Evolutionary conservation across 2,329 filamentous ascomycete species (phyloP), one percentile per base, ranked within the genome.

Genomic region (Xylaria sp.): DNA sequence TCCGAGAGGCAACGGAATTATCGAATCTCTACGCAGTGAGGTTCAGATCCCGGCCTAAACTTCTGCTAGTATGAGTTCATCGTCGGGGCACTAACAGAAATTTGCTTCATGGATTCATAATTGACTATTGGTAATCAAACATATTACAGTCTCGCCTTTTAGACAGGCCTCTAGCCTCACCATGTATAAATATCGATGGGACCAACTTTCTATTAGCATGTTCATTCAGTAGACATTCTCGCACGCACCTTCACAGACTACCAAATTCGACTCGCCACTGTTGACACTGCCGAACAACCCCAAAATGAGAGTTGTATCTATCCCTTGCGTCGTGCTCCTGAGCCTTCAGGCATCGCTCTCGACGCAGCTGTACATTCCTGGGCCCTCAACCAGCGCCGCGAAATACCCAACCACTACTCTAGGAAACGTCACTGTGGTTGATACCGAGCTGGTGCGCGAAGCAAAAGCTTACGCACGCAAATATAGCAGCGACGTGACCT

Each of bases 361-460:
- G n/a, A 61, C 33, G 31, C 68, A 68, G 40, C 20, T 63, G 1
- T 23, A 10, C 13, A 49, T 67, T 28, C 59, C 66, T 0, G 23
- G 9, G 2, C 3, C n/a, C 38, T n/a, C 49, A 4, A 3, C 23
- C 23, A 49, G 13, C 46, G 7, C 26, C 46, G 6, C 23, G 4
- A 49, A 31, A 5, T 68, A 66, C 38, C 68, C 70, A 6, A 72
- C 70, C 13, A 56, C 68, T 3, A 31, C 69, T n/a, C n/a, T 73
- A 10, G 69, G 26, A 0, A 63, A 64, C 38, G 46, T 71, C n/a
- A 66, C 51, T 1, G 65, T 73, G 2, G 57, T 71, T n/a, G 71
- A 73, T 36, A 73, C 71, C 1, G 44, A 67, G 46, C 48, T 73
- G n/a, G 71, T 73, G 9, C 71, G 69, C 11, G 65, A 67, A 38